Evolutionary conservation across 768 basidiomycete genomes (phyloP).

Genomic region (Kwoniella dejecticola): DNA sequence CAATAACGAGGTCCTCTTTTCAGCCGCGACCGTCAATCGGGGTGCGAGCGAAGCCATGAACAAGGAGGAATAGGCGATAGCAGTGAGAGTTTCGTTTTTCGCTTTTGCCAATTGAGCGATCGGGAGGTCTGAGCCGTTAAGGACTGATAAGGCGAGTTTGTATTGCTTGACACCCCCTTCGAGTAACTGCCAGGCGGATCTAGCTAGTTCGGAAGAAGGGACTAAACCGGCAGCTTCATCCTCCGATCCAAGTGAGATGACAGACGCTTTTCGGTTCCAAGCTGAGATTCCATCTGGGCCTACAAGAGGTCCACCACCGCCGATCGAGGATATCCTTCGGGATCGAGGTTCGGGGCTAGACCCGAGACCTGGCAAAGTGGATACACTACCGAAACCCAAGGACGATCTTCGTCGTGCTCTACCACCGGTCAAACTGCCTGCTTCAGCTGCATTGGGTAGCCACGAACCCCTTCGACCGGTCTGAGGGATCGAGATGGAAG

Average conservation of each 20-base stretch:
- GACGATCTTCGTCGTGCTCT: constrained; percentile 16
- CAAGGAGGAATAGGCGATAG: constrained; percentile 45
- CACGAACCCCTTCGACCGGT: constrained; percentile 41
- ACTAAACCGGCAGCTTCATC: constrained; percentile 34
- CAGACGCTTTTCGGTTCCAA: constrained; percentile 51
- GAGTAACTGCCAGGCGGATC: constrained; percentile 50
- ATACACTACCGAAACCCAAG: constrained; percentile 1
- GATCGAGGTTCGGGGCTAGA: constrained; percentile 9
- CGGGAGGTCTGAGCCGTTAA: constrained; percentile 41
- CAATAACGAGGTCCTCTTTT: constrained; percentile 45
- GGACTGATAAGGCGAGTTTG: constrained; percentile 50
- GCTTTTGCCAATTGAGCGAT: constrained; percentile 39
- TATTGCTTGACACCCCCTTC: constrained; percentile 50
- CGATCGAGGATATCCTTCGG: constrained; percentile 40
- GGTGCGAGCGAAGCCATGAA: constrained; percentile 51
- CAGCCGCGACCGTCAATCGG: constrained; percentile 42
- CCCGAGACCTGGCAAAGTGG: neutral
- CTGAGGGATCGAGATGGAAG: constrained; percentile 18
- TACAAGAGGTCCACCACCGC: constrained; percentile 31
- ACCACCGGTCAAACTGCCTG: neutral
- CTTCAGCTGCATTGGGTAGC: constrained; percentile 27
- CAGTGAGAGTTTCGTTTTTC: constrained; percentile 45
- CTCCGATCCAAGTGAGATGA: constrained; percentile 41
- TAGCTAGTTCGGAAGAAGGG: constrained; percentile 44
- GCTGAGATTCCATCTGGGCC: constrained; percentile 48